A percentile compares a stretch with the other conserved stretches of the same genome.
Conservation (phyloP, 208 protist genomes). For the Acanthamoeba royreba region DNA sequence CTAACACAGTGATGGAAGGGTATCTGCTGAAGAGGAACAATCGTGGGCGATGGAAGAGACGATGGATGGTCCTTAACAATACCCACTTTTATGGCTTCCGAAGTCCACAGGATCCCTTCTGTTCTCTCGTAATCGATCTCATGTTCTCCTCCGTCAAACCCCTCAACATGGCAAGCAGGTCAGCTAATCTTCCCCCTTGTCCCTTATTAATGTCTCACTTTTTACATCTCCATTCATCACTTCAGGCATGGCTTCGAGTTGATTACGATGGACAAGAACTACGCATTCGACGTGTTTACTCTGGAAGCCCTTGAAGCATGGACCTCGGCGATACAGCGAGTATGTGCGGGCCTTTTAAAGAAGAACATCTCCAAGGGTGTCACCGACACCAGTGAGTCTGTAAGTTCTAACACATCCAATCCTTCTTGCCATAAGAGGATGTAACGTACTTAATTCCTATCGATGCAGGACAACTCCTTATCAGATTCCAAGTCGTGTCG, state of each 20-base stretch:
- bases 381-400: conserved; percentile 35
- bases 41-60: not conserved
- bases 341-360: not conserved
- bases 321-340: not conserved
- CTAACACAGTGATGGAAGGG: conserved; percentile 26
- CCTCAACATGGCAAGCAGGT: conserved; percentile 16
- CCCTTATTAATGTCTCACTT: not conserved
- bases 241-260: not conserved
- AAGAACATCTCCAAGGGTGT: not conserved
- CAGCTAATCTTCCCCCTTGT: not conserved
- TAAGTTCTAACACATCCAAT: not conserved
- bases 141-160: not conserved
- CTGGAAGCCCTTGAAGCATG: not conserved
- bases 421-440: not conserved
- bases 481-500: not conserved
- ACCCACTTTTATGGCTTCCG: conserved; percentile 26
- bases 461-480: not conserved
- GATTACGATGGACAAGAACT: conserved; percentile 47
- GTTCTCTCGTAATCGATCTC: conserved; percentile 5
- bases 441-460: not conserved
- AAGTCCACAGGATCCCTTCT: not conserved
- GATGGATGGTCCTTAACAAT: conserved; percentile 37
- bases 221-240: not conserved
- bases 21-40: conserved; percentile 38
- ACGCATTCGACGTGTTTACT: not conserved